Conservation (phyloP, 441 rosid species). For the Populus hybrid region DNA sequence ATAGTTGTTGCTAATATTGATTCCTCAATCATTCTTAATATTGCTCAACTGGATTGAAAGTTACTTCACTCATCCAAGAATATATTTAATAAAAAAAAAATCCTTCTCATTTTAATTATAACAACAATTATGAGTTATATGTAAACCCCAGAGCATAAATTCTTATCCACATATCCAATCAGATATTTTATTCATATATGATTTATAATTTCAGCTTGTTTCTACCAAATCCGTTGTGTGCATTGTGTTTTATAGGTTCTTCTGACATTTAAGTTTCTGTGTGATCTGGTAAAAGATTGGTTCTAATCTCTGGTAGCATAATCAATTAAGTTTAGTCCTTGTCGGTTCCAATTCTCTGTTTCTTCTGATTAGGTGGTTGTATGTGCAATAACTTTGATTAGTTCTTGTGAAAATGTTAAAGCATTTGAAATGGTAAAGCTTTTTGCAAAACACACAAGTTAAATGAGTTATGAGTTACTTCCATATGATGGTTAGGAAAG, state of each 20-base stretch:
- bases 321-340: neutral
- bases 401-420: neutral
- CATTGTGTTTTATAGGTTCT: neutral
- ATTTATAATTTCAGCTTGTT: neutral
- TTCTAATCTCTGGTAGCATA: neutral
- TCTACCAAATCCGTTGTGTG: neutral
- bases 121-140: neutral
- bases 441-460: neutral
- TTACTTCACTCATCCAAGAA: neutral
- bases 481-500: neutral
- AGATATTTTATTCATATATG: neutral
- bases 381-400: neutral
- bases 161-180: no score
- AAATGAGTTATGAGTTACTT: neutral
- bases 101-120: neutral
- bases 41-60: neutral
- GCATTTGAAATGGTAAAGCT: neutral
- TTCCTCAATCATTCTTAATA: neutral
- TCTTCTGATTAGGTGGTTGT: neutral
- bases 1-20: neutral
- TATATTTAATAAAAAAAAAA: no score
- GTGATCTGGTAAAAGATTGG: neutral
- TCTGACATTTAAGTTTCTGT: neutral
- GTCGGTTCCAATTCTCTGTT: neutral
- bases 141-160: neutral